Base-by-base conservation (phyloP, 2,329 filamentous ascomycete genomes). In the Madurella mycetomatis region DNA sequence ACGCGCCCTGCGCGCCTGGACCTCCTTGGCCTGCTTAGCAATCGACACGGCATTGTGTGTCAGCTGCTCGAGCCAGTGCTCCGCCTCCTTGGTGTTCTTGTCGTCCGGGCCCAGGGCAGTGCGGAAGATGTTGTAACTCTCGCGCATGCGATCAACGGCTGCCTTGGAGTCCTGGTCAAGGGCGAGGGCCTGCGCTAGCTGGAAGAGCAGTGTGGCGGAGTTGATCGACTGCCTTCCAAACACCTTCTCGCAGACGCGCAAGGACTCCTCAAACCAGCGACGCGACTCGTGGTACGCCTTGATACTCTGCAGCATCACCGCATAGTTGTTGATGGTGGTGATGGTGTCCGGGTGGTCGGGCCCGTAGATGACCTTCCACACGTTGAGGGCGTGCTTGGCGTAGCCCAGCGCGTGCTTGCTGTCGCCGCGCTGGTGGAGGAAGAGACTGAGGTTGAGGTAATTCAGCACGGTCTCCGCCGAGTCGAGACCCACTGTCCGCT, bases 291-390 rank as follows among this genome's bases (percentile, higher is more conserved):
- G 87, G 76, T 95, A 99, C 57, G 88, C 86, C 78, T 97, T 96
- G 64, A 96, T 82, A 53, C 91, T 86, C 73, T 99, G 94, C 55
- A 99, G 84, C 94, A 99, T 99, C 56, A 99, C 94, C 8, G 94
- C 94, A 17, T 90, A 92, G 67, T 99, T 99, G 81, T 97, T 99
- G 73, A 97, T 87, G 15, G 94, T 97, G 9, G 95, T 99, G 73
- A 99, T 96, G 9, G 91, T 95, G 73, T 99, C 94, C 2, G 94
- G 94, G 73, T 99, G 94, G 65, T 90, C 88, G 31, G 87, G 78
- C 32, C 94, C 94, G 69, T 96, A 99, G 65, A 97, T 92, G 65
- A 97, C 83, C 77, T 96, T 96, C 92, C 92, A 97, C 59, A 99
- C 79, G 68, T 94, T 86, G 62, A 99, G 82, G 7, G 94, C 94